Evolutionary conservation across 2,329 filamentous ascomycete genomes (phyloP), one percentile per base, ranked within the genome.

Genomic region (Colletotrichum limetticola): DNA sequence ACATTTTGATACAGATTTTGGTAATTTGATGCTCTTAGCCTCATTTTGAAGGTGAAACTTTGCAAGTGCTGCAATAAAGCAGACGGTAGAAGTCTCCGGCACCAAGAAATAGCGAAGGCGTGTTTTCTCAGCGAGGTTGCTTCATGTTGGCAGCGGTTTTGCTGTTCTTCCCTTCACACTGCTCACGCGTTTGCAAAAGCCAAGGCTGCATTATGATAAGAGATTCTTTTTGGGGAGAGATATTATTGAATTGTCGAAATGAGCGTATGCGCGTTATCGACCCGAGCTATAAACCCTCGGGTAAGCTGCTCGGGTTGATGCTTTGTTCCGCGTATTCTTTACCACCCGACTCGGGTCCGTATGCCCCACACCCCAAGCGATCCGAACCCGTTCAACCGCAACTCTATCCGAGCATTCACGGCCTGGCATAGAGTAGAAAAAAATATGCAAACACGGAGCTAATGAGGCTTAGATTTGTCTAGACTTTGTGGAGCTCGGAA

Each of bases 211-310:
- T 11, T 22, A 22, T 9, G 19, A n/a, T n/a, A 11, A n/a, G 42
- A 49, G 1, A 49, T 22, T 11, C 19, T 9, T 3, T 5, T 22
- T 22, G 42, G 16, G 4, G 42, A 11, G 7, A 22, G 0, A 4
- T 22, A 4, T 49, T 11, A 9, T 11, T 49, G 42, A 9, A n/a
- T 11, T n/a, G 19, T 22, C 19, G 19, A n/a, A 4, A 49, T 49
- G 19, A 49, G 42, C 42, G 42, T 49, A 49, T 49, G 19, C 19
- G 42, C 19, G 19, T 49, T n/a, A 19, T 24, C 12, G 3, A 59
- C 19, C 9, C 42, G 42, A 49, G 42, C 19, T 85, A 7, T 74
- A 74, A 32, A 55, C 7, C 9, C 26, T 35, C n/a, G 24, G 37
- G 24, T 37, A 24, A 3, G 12, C 22, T 37, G 32, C 24, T 59